These are phyloP conservation scores for Syncephalastrum contaminatum DNA, from an alignment of 371 early-diverging fungal genomes.

Conservation along the genomic window DNA sequence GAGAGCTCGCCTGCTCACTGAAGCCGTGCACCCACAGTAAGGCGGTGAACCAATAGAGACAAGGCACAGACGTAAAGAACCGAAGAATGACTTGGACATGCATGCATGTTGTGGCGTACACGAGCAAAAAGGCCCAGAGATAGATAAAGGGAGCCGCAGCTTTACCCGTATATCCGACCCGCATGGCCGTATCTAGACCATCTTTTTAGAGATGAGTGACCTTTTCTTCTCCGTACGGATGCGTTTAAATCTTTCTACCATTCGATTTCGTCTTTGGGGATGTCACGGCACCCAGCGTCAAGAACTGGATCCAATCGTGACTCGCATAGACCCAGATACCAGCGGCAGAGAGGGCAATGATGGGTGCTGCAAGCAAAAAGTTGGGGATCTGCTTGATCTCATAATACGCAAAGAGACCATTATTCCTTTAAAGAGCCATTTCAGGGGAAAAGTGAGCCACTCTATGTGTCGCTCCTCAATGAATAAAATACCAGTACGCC, in stretches of 20 bases:
- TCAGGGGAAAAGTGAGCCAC: background rate
- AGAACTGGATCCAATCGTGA: slow-evolving; percentile 51
- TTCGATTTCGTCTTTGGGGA: background rate
- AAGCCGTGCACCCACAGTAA: slow-evolving; percentile 44
- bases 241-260: background rate
- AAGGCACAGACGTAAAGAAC: slow-evolving; percentile 82
- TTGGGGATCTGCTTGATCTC: slow-evolving; percentile 83
- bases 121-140: slow-evolving; percentile 66
- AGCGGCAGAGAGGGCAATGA: slow-evolving; percentile 59
- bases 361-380: slow-evolving; percentile 86
- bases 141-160: slow-evolving; percentile 50
- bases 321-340: slow-evolving; percentile 60
- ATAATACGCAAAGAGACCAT: slow-evolving; percentile 85
- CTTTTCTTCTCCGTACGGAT: background rate
- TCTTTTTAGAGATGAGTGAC: background rate
- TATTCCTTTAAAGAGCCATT: slow-evolving; percentile 51
- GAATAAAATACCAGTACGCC: slow-evolving; percentile 73
- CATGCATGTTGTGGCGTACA: slow-evolving; percentile 69
- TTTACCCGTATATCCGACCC: slow-evolving; percentile 10
- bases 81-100: slow-evolving; percentile 91
- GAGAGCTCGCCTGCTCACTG: background rate
- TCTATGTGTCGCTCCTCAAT: background rate
- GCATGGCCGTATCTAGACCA: background rate
- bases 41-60: slow-evolving; percentile 80
- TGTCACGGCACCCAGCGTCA: slow-evolving; percentile 48